Base-by-base conservation (phyloP, 23 red algal genomes). In the Agarophyton chilense region DNA sequence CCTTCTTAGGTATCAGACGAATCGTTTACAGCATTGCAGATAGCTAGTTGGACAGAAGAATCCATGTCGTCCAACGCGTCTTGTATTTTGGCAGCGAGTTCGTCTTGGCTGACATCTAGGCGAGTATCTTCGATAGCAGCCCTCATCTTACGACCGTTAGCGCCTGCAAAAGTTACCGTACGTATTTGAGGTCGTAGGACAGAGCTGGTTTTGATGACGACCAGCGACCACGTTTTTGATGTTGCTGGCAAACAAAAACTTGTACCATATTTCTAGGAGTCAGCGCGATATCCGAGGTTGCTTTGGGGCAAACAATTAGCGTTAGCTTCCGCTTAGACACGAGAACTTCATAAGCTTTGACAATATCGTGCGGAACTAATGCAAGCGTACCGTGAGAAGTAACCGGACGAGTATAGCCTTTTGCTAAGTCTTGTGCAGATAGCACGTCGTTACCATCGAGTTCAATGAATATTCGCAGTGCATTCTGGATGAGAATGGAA, bases 121-220 rank as follows among this genome's bases (percentile, higher is more conserved):
- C 78, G 50, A 21, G 35, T 43, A 61, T 86, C 61, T 86, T 86
- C 82, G 51, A 86, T 22, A 33, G 83, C 61, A 39, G 66, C 47
- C 4, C 12, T 31, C 4, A 88, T 60, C 12, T 0, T 61, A 0
- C 70, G 17, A 14, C 29, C 83, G 14, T 0, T 77, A 26, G 83
- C 19, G 10, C 83, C 83, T 16, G 83, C 66, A 11, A 88, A 36
- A 14, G 65, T 88, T 1, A 88, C 70, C 4, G 83, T 77, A 21
- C 39, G 13, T 5, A 19, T 9, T 25, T 46, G 34, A 10, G 40
- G 26, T 72, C 65, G 44, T 39, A 55, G 32, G 8, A 31, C 18
- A 88, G 31, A 19, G 12, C 44, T 6, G 44, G 44, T 12, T 47
- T 47, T 6, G 44, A 12, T 9, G 44, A 47, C 7, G 65, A 60